phyloP scores from a whole-genome alignment of 2,329 filamentous ascomycete species.

The Ophiostoma triangulosporum region DNA sequence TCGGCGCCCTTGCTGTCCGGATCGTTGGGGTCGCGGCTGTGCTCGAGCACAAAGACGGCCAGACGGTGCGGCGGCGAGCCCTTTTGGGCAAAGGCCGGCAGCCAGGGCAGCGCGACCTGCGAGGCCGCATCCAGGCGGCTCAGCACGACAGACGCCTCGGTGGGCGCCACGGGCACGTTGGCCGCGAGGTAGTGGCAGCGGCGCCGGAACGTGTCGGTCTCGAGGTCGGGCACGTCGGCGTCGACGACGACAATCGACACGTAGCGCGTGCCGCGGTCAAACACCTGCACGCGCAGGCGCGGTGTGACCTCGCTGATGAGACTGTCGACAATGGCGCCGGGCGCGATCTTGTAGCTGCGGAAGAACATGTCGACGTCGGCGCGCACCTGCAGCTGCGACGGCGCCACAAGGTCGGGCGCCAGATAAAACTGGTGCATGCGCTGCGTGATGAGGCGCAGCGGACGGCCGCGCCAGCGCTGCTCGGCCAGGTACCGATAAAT shows the following conservation, averaged over 20 bases:
- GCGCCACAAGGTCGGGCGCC: slow-evolving; percentile 72
- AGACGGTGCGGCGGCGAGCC: slow-evolving; percentile 85
- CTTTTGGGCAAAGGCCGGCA: slow-evolving; percentile 77
- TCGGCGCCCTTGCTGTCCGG: background rate
- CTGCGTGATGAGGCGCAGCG: slow-evolving; percentile 66
- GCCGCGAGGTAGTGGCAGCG: slow-evolving; percentile 79
- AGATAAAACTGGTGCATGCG: slow-evolving; percentile 78
- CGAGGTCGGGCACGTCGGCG: slow-evolving; percentile 72
- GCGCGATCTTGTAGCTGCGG: slow-evolving; percentile 51
- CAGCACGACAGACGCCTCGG: slow-evolving; percentile 50
- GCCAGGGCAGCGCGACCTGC: slow-evolving; percentile 67
- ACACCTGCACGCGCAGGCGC: slow-evolving; percentile 70
- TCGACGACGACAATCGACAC: slow-evolving; percentile 80
- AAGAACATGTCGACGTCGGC: slow-evolving; percentile 77
- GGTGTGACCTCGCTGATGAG: slow-evolving; percentile 59
- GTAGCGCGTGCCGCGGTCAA: slow-evolving; percentile 66
- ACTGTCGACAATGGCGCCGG: slow-evolving; percentile 68
- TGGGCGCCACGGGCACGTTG: slow-evolving; percentile 41
- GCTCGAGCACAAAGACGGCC: slow-evolving; percentile 70
- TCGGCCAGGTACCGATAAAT: slow-evolving; percentile 88
- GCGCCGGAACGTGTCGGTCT: slow-evolving; percentile 61
- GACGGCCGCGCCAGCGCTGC: slow-evolving; percentile 74
- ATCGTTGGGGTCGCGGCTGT: slow-evolving; percentile 37
- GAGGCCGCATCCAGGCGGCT: slow-evolving; percentile 41
- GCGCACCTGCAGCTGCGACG: slow-evolving; percentile 51